Evolutionary conservation across 331 rosid species (phyloP).

Genomic region (Quercus phellos): DNA sequence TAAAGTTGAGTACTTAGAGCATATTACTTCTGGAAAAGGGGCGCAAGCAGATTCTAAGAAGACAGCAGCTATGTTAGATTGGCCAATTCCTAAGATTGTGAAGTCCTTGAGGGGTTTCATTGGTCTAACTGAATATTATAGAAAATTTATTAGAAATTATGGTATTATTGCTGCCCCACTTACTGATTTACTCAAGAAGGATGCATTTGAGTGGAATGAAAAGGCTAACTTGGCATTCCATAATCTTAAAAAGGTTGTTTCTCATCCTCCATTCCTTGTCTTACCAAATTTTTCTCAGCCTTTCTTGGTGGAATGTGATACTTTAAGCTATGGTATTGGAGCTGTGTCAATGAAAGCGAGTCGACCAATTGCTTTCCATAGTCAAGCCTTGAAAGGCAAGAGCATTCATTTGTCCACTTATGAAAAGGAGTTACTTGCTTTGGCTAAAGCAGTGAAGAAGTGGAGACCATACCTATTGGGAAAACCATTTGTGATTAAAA

Average conservation of each 20-base stretch:
- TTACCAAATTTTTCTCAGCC: not conserved
- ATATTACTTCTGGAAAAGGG: not conserved
- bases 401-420: not conserved
- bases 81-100: not conserved
- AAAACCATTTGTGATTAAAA: too few species aligned
- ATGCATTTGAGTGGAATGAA: not conserved
- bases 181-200: not conserved
- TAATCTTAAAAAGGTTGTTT: not conserved
- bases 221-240: not conserved
- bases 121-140: not conserved
- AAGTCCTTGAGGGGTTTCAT: not conserved
- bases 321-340: not conserved
- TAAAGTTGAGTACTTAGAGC: not conserved
- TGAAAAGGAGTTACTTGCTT: not conserved
- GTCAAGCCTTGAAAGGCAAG: not conserved
- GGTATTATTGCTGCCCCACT: rapidly evolving
- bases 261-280: not conserved
- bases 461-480: too few species aligned
- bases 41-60: not conserved
- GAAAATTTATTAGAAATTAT: not conserved
- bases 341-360: not conserved
- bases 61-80: not conserved
- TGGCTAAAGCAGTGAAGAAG: too few species aligned
- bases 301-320: not conserved
- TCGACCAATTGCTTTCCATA: not conserved